Conservation (phyloP, 345 rosid genomes). For the Nephelium lappaceum region DNA sequence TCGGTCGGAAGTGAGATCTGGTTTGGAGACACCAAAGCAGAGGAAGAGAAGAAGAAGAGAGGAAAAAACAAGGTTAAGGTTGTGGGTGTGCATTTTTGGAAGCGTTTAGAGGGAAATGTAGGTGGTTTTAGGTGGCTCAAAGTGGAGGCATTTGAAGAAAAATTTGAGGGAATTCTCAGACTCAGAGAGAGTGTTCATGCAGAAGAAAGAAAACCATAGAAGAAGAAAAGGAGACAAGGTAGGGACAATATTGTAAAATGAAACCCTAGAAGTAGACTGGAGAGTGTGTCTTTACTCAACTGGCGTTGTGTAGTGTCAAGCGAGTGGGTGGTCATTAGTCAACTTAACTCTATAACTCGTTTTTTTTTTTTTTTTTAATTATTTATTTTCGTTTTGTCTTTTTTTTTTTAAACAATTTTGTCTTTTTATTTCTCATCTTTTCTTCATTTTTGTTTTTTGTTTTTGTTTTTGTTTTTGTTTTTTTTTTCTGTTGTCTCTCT, state of each 20-base stretch:
- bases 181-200: background rate
- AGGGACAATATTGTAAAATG: conserved; percentile 2
- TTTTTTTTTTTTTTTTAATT: background rate
- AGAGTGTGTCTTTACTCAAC: background rate
- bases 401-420: background rate
- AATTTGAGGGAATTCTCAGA: background rate
- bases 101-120: background rate
- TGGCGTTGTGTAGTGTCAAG: background rate
- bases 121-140: background rate
- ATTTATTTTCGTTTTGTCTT: background rate
- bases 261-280: background rate
- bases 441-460: background rate
- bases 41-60: background rate
- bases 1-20: conserved; percentile 83
- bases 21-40: conserved; percentile 7
- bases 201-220: background rate
- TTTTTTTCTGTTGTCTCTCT: background rate
- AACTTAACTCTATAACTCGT: background rate
- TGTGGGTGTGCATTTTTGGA: background rate
- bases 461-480: too few species aligned
- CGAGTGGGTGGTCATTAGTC: background rate
- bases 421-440: background rate
- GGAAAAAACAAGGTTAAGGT: background rate
- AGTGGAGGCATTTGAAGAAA: background rate
- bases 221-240: background rate